Evolutionary conservation across 257 asterid genomes (phyloP).

Genomic region (Rehmannia glutinosa): DNA sequence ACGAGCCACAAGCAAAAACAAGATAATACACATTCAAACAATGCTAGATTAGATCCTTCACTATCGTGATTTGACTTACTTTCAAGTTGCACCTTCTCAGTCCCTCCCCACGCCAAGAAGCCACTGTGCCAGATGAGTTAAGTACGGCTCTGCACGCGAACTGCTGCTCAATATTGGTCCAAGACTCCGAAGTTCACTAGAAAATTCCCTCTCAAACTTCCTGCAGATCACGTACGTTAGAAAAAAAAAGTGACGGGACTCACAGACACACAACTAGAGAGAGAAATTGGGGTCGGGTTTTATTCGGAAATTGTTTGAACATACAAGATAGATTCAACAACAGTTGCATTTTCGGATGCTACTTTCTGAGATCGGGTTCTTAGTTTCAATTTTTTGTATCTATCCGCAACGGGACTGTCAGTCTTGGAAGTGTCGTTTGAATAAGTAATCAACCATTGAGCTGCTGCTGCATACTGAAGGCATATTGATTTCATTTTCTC

Average conservation of each 20-base stretch:
- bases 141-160: constrained; percentile 87
- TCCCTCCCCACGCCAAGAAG: constrained; percentile 93
- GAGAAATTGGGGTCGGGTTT: no score
- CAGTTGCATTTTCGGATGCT: constrained; percentile 56
- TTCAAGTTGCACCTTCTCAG: constrained; percentile 24
- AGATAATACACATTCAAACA: not conserved
- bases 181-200: constrained; percentile 67
- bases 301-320: constrained; percentile 27
- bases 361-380: constrained; percentile 58
- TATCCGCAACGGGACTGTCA: constrained; percentile 35
- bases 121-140: constrained; percentile 97
- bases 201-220: constrained; percentile 82
- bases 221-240: constrained; percentile 38
- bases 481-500: constrained; percentile 85
- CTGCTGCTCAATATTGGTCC: constrained; percentile 93
- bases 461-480: constrained; percentile 92
- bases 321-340: constrained; percentile 70
- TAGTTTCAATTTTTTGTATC: constrained; percentile 59
- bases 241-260: not conserved
- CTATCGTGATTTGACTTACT: not conserved
- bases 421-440: constrained; percentile 45
- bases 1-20: no score
- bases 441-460: constrained; percentile 71
- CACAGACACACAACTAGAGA: no score
- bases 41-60: not conserved